Conservation (phyloP, 768 basidiomycete species). For the Rhodotorula toruloides region DNA sequence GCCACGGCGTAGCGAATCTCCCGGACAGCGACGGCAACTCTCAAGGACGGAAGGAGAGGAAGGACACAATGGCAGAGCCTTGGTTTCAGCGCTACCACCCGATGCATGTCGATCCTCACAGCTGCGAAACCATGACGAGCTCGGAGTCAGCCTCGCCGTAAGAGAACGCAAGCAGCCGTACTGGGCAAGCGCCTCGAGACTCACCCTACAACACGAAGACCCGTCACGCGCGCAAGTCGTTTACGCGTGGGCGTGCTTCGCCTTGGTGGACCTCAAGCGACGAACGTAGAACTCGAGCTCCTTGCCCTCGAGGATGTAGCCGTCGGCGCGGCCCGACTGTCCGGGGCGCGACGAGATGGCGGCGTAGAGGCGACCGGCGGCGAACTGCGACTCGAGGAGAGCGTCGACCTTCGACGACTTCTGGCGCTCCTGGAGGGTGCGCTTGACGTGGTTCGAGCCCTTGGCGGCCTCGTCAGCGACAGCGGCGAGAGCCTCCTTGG, state of each 20-base stretch:
- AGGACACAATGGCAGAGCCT: not conserved
- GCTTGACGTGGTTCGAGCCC: conserved; percentile 83
- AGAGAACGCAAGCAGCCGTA: too few species aligned
- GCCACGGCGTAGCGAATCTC: too few species aligned
- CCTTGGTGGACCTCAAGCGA: conserved; percentile 87
- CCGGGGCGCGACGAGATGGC: conserved; percentile 89
- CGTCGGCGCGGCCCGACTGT: conserved; percentile 92
- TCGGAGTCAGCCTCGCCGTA: not conserved
- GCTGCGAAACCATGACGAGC: not conserved
- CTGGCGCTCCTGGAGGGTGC: conserved; percentile 80
- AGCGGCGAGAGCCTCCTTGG: conserved; percentile 55
- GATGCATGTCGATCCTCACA: not conserved
- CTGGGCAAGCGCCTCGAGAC: too few species aligned
- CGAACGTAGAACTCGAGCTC: conserved; percentile 97
- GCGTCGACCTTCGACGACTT: conserved; percentile 91
- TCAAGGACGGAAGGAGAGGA: too few species aligned
- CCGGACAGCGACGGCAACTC: too few species aligned
- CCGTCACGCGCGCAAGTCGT: not conserved
- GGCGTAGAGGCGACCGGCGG: conserved; percentile 78
- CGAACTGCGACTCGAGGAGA: conserved; percentile 54
- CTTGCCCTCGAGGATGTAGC: conserved; percentile 96
- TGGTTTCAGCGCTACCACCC: conserved; percentile 1
- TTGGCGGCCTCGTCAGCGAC: conserved; percentile 59
- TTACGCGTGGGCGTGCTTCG: conserved; percentile 42
- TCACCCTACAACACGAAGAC: not conserved